phyloP scores from a whole-genome alignment of 2,329 filamentous ascomycete species.

The Diaporthe capsici region DNA sequence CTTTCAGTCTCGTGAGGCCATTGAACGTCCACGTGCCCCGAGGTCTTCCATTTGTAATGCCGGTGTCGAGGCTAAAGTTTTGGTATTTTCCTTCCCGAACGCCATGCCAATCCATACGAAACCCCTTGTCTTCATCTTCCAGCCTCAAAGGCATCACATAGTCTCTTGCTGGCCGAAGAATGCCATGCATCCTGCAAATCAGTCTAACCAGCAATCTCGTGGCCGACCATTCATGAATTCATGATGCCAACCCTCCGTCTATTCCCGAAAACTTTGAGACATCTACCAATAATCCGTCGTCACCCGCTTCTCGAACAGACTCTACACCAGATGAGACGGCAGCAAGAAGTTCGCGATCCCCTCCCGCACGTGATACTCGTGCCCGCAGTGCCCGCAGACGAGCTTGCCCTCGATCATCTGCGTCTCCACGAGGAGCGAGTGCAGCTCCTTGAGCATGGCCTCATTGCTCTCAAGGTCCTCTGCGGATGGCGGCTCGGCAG shows the following conservation, averaged over 20 bases:
- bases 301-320: background rate
- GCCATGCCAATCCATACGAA: conserved; percentile 33
- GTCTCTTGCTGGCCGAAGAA: background rate
- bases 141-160: no score
- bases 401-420: conserved; percentile 90
- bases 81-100: conserved; percentile 38
- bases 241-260: background rate
- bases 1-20: background rate
- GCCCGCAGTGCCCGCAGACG: conserved; percentile 90
- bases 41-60: background rate
- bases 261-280: no score
- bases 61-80: background rate
- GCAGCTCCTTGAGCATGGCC: conserved; percentile 81
- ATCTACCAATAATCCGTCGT: background rate
- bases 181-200: background rate
- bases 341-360: conserved; percentile 97
- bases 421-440: conserved; percentile 88
- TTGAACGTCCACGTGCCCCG: background rate
- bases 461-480: conserved; percentile 76
- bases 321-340: conserved; percentile 87
- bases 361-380: conserved; percentile 95
- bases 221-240: background rate
- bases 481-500: conserved; percentile 72
- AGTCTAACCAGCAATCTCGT: background rate
- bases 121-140: background rate